These are phyloP conservation scores for Naganishia sp. DNA, from an alignment of 1,284 basidiomycete species.

Conservation along the genomic window DNA sequence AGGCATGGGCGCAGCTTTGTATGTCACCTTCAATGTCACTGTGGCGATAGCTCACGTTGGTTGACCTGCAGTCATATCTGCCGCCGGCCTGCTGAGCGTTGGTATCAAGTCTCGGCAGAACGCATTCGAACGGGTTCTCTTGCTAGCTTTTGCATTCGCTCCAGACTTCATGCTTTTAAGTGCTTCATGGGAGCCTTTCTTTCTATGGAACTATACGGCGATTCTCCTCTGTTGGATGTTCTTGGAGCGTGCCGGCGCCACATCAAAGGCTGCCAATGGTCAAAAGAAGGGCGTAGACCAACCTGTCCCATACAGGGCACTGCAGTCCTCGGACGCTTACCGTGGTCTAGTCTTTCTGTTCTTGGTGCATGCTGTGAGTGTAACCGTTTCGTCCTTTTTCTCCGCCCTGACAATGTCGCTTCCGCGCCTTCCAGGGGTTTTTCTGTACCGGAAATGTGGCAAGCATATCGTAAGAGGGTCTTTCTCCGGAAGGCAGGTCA, in stretches of 20 bases:
- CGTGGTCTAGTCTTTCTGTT: slow-evolving; percentile 81
- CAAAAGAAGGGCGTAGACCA: slow-evolving; percentile 22
- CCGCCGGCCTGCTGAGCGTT: neutral
- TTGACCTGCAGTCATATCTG: neutral
- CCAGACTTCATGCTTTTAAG: slow-evolving; percentile 79
- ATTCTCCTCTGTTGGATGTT: slow-evolving; percentile 70
- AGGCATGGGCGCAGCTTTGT: slow-evolving; percentile 17
- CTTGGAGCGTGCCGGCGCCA: slow-evolving; percentile 57
- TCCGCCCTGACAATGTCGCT: slow-evolving; percentile 31
- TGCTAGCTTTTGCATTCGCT: slow-evolving; percentile 61
- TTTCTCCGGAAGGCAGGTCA: neutral
- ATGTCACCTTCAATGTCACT: neutral
- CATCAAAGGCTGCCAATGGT: neutral
- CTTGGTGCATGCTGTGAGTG: slow-evolving; percentile 84
- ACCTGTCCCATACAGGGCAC: slow-evolving; percentile 53
- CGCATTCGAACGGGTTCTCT: slow-evolving; percentile 23
- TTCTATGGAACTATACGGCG: slow-evolving; percentile 69
- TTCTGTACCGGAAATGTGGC: slow-evolving; percentile 63
- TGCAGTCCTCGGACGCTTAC: slow-evolving; percentile 66
- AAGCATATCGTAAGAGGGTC: slow-evolving; percentile 70
- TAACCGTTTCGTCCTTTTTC: neutral
- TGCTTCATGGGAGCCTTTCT: slow-evolving; percentile 78
- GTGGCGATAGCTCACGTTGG: neutral
- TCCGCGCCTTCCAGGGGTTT: slow-evolving; percentile 12
- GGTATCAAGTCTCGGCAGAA: slow-evolving; percentile 28